Base-by-base conservation (phyloP, 768 basidiomycete species). In the Pleurotus citrinopileatus region DNA sequence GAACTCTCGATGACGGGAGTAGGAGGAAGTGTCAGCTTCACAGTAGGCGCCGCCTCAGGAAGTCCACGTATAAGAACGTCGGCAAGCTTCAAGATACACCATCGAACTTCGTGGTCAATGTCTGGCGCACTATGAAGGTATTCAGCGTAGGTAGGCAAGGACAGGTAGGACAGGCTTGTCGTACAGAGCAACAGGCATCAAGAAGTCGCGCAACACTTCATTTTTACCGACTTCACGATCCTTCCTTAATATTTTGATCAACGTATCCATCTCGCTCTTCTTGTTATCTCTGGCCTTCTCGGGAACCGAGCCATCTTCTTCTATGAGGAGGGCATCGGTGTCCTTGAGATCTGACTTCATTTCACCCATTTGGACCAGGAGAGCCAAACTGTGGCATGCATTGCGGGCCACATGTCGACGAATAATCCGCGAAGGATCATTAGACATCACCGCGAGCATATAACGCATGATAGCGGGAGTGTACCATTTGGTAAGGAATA, bases 401-500 rank as follows among this genome's bases (percentile, higher is more conserved):
- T 81, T 87, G 37, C 87, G 81, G 3, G 96, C 89, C 32, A 98
- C 90, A 67, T 95, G 89, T 7, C 95, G 84, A 26, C 91, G 86
- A 34, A 99, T 77, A 28, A 81, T 69, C 13, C 89, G 83, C 2
- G 92, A 98, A 7, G 88, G 77, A 65, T 99, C 97, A 62, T 86
- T 80, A 6, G 86, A 83, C 73, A 96, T 86, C 54, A 97, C 88
- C 8, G 91, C 81, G 45, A 96, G 78, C 58, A 98, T 76, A 64
- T 98, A 98, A 12, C 84, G 83, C 82, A 91, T 89, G 61, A 95
- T 84, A 62, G 83, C 81, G 29, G 86, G 85, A 1, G 86, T 78
- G 66, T 92, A 87, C 93, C 94, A 89, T 70, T 93, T 87, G 54
- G 88, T 88, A 66, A 94, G 72, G 76, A 96, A 87, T 8, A 98